phyloP scores from a whole-genome alignment of 2,329 filamentous ascomycete species.

The Cylindrodendrum hubeiense region DNA sequence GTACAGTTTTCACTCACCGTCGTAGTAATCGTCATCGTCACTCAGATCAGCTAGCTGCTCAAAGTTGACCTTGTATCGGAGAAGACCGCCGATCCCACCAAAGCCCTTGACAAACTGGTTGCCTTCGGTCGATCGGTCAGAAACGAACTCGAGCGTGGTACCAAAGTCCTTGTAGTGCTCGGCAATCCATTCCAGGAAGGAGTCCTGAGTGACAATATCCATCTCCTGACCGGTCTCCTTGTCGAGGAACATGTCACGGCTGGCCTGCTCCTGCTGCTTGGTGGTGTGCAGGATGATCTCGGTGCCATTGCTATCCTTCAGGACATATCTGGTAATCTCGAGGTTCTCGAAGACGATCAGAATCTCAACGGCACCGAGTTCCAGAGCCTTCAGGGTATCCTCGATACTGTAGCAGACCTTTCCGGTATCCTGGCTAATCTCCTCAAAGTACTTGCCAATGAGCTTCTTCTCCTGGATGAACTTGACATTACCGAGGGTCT shows the following conservation, averaged over 20 bases:
- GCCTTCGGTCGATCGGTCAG: constrained; percentile 95
- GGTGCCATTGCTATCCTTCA: constrained; percentile 81
- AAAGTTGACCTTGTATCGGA: constrained; percentile 99
- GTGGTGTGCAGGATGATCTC: constrained; percentile 88
- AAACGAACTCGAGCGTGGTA: constrained; percentile 95
- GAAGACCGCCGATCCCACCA: constrained; percentile 95
- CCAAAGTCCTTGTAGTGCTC: constrained; percentile 99
- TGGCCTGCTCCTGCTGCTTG: constrained; percentile 78
- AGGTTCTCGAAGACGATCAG: constrained; percentile 98
- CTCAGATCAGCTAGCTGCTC: constrained; percentile 96
- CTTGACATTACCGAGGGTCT: constrained; percentile 98
- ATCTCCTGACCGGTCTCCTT: constrained; percentile 97
- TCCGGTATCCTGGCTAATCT: constrained; percentile 97
- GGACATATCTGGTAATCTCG: constrained; percentile 90
- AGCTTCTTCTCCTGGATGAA: constrained; percentile 99
- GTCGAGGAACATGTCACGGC: constrained; percentile 91
- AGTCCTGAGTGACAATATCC: constrained; percentile 88
- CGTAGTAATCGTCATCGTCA: constrained; percentile 95
- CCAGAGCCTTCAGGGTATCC: constrained; percentile 95
- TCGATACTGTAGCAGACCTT: constrained; percentile 98
- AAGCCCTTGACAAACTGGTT: constrained; percentile 99
- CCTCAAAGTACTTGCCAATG: constrained; percentile 98
- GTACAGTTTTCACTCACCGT: constrained; percentile 56
- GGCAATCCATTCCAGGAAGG: constrained; percentile 99
- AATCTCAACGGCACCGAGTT: constrained; percentile 93